Percentiles rank a stretch among this genome's conserved stretches.
Evolutionary conservation across 768 basidiomycete species (phyloP).

Genomic region (Clavulina sp.): DNA sequence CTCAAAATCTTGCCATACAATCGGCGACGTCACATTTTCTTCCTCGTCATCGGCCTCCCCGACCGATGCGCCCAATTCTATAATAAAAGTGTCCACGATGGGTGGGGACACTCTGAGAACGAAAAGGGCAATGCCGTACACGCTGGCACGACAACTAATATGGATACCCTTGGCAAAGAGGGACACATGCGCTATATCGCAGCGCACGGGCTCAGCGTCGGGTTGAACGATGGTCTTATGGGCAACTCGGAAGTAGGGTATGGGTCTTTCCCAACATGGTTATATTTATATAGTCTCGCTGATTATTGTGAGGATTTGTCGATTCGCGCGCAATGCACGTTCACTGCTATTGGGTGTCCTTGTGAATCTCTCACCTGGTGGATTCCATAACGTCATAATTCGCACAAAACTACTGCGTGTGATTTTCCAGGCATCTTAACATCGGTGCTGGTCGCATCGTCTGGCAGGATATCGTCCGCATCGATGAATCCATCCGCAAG

Average conservation of each 20-base stretch:
- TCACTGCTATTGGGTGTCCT: too few relatives aligned
- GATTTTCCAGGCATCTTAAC: slow-evolving; percentile 85
- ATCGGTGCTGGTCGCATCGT: slow-evolving; percentile 89
- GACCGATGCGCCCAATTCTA: neutral
- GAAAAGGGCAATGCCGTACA: slow-evolving; percentile 77
- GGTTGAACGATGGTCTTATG: slow-evolving; percentile 87
- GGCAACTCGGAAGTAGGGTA: slow-evolving; percentile 96
- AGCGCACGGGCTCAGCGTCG: slow-evolving; percentile 85
- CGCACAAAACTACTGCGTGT: too few relatives aligned
- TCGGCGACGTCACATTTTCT: neutral
- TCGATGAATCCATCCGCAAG: slow-evolving; percentile 85
- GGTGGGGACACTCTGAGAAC: slow-evolving; percentile 60
- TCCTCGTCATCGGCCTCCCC: neutral
- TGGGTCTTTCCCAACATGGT: slow-evolving; percentile 17
- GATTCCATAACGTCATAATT: too few relatives aligned
- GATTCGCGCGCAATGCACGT: too few relatives aligned
- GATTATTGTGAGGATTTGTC: neutral
- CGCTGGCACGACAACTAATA: slow-evolving; percentile 66
- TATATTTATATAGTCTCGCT: too few relatives aligned
- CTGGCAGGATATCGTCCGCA: slow-evolving; percentile 95
- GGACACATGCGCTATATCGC: slow-evolving; percentile 54
- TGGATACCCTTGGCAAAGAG: slow-evolving; percentile 71
- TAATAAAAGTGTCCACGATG: slow-evolving; percentile 71
- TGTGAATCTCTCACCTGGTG: too few relatives aligned
- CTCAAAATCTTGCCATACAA: neutral